Conservation (phyloP, 257 asterid genomes). For the Ballota nigra region DNA sequence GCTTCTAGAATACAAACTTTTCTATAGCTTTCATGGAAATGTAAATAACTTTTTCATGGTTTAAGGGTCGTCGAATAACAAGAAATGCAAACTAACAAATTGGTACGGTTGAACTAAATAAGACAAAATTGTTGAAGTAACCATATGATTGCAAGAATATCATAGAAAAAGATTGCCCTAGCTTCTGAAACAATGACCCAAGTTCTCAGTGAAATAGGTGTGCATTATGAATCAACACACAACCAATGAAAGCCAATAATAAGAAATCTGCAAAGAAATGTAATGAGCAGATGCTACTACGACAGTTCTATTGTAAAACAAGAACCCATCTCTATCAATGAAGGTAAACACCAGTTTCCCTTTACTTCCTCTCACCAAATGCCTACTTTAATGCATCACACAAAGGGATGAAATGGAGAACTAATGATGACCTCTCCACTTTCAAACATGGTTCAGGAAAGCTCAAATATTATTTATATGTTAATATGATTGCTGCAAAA, state of each 20-base stretch:
- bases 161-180: background rate
- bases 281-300: conserved; percentile 11
- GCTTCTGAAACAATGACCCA: conserved; percentile 3
- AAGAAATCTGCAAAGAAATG: background rate
- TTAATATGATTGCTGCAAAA: conserved; percentile 9
- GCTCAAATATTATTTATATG: background rate
- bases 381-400: conserved; percentile 2
- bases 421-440: background rate
- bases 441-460: conserved; percentile 1
- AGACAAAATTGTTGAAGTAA: background rate
- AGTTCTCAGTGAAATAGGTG: conserved; percentile 10
- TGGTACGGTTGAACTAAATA: conserved; percentile 8
- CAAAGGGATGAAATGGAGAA: background rate
- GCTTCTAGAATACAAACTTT: background rate
- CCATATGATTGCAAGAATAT: background rate
- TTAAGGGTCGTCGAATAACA: too few species aligned
- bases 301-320: background rate
- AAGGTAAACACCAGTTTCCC: too few species aligned
- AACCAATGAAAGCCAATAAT: background rate
- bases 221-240: background rate
- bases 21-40: background rate
- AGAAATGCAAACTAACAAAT: conserved; percentile 12
- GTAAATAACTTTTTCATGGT: background rate
- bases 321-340: background rate
- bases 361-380: background rate